These are phyloP conservation scores for Trametes coccinea DNA, from an alignment of 768 basidiomycete genomes.

Conservation along the genomic window DNA sequence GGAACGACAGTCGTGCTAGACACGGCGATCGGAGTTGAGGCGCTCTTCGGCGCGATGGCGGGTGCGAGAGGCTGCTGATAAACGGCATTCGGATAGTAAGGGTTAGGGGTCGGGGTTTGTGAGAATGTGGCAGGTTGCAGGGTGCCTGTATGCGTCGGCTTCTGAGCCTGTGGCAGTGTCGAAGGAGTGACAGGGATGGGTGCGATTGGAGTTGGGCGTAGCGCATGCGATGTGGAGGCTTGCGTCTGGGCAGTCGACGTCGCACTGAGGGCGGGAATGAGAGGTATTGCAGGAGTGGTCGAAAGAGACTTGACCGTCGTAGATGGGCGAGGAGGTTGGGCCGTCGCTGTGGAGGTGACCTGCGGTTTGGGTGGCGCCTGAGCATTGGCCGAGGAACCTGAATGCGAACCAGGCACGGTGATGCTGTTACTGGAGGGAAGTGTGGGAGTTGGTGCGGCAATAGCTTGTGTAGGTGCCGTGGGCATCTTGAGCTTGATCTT, in stretches of 20 bases:
- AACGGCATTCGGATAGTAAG: slow-evolving; percentile 56
- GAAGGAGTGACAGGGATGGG: slow-evolving; percentile 27
- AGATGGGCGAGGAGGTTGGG: not conserved
- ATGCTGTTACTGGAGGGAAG: slow-evolving; percentile 16
- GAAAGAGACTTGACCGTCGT: slow-evolving; percentile 11
- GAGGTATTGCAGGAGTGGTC: slow-evolving; percentile 15
- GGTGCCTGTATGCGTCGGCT: slow-evolving; percentile 10
- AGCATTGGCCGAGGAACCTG: not conserved
- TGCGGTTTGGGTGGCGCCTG: not conserved
- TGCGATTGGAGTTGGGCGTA: slow-evolving; percentile 8
- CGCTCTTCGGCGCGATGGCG: slow-evolving; percentile 6
- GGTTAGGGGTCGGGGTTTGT: slow-evolving; percentile 22
- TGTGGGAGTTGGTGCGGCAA: slow-evolving; percentile 11
- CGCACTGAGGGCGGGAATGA: slow-evolving; percentile 27
- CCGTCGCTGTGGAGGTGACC: not conserved
- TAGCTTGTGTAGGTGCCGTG: slow-evolving; percentile 35
- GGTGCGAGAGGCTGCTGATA: slow-evolving; percentile 43
- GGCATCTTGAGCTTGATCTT: slow-evolving; percentile 79
- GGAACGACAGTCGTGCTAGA: slow-evolving; percentile 18
- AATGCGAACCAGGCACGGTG: slow-evolving; percentile 1
- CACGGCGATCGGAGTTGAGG: slow-evolving; percentile 24
- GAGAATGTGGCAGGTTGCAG: slow-evolving; percentile 28
- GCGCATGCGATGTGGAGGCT: slow-evolving; percentile 13
- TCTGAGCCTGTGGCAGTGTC: slow-evolving; percentile 20
- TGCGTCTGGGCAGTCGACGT: slow-evolving; percentile 30